Percentiles rank a stretch among this genome's conserved stretches.
Evolutionary conservation across 78 protist genomes (phyloP).

Genomic region (Mastigamoeba balamuthi): DNA sequence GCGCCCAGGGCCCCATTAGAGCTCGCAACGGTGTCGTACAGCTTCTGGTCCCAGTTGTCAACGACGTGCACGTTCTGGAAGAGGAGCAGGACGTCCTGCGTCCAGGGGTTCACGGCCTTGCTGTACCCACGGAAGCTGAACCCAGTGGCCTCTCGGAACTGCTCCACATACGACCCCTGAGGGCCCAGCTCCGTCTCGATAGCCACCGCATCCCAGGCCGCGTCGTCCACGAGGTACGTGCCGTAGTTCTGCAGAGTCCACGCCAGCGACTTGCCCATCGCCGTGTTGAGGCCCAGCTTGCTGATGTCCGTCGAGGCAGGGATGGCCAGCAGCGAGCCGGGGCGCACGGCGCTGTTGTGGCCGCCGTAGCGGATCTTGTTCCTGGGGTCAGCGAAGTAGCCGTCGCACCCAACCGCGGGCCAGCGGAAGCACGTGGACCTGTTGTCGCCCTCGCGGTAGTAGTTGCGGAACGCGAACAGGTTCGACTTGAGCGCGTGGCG

Average conservation of each 20-base stretch:
- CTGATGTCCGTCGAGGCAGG: background rate
- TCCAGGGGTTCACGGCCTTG: background rate
- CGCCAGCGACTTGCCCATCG: background rate
- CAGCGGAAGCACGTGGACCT: background rate
- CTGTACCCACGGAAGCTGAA: background rate
- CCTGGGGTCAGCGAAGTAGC: background rate
- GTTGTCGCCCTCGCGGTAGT: background rate
- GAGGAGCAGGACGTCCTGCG: background rate
- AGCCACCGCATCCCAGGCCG: conserved; percentile 3
- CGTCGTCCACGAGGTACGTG: background rate
- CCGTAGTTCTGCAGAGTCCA: conserved; percentile 11
- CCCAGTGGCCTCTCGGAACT: background rate
- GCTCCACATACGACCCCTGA: background rate
- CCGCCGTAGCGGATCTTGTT: background rate
- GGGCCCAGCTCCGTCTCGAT: background rate
- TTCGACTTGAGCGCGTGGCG: background rate
- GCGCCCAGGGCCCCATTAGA: background rate
- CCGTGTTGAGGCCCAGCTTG: background rate
- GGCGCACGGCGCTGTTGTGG: background rate
- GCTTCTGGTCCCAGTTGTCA: background rate
- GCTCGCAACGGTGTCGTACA: background rate
- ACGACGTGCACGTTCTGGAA: background rate
- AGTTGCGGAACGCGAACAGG: background rate
- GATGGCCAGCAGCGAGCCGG: background rate
- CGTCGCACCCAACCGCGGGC: background rate